These are phyloP conservation scores for Prunella vulgaris DNA, from an alignment of 257 asterid species.

Conservation along the genomic window DNA sequence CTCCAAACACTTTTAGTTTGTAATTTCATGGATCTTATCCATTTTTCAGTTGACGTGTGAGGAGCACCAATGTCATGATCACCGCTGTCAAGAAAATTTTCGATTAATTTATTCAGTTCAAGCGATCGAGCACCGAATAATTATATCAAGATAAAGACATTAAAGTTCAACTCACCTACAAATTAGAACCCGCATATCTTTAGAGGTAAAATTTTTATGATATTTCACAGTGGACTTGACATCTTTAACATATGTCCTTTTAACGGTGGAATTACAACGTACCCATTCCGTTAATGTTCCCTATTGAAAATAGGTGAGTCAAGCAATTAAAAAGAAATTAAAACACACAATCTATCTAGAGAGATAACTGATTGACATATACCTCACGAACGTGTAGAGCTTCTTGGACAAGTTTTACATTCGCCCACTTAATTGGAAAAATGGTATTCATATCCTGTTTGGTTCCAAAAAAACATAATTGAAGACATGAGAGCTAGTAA, in stretches of 20 bases:
- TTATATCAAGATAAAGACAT: not conserved
- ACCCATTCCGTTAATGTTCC: conserved; percentile 25
- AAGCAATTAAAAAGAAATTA: not conserved
- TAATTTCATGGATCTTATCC: conserved; percentile 4
- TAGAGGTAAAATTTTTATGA: not conserved
- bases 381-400: conserved; percentile 15
- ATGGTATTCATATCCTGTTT: conserved; percentile 4
- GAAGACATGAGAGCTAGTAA: not conserved
- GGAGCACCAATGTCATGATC: not conserved
- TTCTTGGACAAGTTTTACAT: conserved; percentile 19
- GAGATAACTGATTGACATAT: not conserved
- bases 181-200: conserved; percentile 14
- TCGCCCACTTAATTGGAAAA: conserved; percentile 14
- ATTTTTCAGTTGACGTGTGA: not conserved
- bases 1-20: not conserved
- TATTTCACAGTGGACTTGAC: not conserved
- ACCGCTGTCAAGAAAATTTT: not conserved
- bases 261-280: conserved; percentile 20
- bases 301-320: not conserved
- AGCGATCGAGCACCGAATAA: too few relatives aligned
- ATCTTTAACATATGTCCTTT: not conserved
- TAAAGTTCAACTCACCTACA: conserved; percentile 4
- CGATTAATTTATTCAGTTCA: too few relatives aligned
- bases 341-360: not conserved
- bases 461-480: not conserved